Evolutionary conservation across 176 grass and related monocot species (phyloP).

Genomic region (Phragmites australis): DNA sequence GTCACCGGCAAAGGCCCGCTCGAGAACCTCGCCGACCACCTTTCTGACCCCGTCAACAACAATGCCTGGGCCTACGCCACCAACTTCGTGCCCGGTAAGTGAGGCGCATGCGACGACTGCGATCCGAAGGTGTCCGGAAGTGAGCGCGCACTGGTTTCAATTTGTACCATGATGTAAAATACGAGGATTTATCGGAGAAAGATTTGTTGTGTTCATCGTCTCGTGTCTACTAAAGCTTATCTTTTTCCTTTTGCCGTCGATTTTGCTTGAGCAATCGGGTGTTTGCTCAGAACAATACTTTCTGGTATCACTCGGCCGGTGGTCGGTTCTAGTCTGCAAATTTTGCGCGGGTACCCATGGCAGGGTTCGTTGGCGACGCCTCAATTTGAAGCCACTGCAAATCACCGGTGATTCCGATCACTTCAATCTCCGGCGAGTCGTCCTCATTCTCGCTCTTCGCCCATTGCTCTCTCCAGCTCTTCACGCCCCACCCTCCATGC

Average conservation of each 20-base stretch:
- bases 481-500: too few relatives aligned
- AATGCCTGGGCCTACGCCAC: conserved; percentile 94
- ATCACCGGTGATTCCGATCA: too few relatives aligned
- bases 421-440: too few relatives aligned
- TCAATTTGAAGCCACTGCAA: too few relatives aligned
- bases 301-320: too few relatives aligned
- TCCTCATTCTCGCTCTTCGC: too few relatives aligned
- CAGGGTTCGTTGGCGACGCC: too few relatives aligned
- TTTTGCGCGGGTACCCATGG: too few relatives aligned
- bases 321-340: too few relatives aligned
- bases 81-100: conserved; percentile 95
- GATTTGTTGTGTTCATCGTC: neutral
- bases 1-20: conserved; percentile 89
- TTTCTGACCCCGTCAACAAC: conserved; percentile 91
- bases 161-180: conserved; percentile 11
- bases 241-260: neutral
- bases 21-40: conserved; percentile 92
- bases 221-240: neutral
- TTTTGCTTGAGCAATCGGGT: too few relatives aligned
- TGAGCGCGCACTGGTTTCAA: neutral
- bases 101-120: neutral
- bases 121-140: neutral
- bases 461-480: too few relatives aligned
- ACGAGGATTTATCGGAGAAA: neutral
- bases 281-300: neutral